A percentile compares a stretch with the other conserved stretches of the same genome.
phyloP scores from a whole-genome alignment of 2,329 filamentous ascomycete genomes.

The Paraconiothyrium sp. region DNA sequence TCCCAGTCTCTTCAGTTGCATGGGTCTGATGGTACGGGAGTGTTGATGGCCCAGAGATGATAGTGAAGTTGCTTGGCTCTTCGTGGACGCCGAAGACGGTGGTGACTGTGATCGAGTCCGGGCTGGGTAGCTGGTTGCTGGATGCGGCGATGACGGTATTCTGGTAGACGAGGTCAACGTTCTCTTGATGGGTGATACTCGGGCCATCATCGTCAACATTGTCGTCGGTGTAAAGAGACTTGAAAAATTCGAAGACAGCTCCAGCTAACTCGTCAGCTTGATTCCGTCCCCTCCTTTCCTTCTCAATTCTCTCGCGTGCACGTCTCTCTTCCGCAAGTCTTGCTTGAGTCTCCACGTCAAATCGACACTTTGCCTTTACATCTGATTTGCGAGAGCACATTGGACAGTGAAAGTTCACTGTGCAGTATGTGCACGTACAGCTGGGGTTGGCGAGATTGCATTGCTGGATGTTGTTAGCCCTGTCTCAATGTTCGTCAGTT shows the following conservation, averaged over 20 bases:
- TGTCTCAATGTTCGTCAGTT: too few relatives aligned
- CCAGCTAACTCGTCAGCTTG: conserved; percentile 47
- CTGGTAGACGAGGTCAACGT: conserved; percentile 17
- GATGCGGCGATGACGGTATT: not conserved
- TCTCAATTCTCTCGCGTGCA: conserved; percentile 39
- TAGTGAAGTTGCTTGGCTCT: conserved; percentile 41
- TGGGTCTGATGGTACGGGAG: not conserved
- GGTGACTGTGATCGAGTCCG: conserved; percentile 47
- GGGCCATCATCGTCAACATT: conserved; percentile 9
- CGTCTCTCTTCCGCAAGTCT: conserved; percentile 43
- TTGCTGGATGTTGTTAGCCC: conserved; percentile 35
- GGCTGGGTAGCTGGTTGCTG: conserved; percentile 30
- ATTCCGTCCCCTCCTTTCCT: conserved; percentile 45
- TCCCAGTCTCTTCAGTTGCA: not conserved
- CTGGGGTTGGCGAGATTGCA: conserved; percentile 41
- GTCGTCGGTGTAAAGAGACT: conserved; percentile 32
- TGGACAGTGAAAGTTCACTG: conserved; percentile 52
- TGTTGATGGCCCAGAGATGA: conserved; percentile 34
- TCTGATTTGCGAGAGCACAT: conserved; percentile 45
- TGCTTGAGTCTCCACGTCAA: conserved; percentile 46
- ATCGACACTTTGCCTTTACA: conserved; percentile 47
- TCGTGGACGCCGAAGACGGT: conserved; percentile 47
- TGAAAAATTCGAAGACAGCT: conserved; percentile 48
- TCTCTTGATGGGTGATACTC: conserved; percentile 17
- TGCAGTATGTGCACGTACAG: conserved; percentile 53